These are phyloP conservation scores for Platanus orientalis DNA, from an alignment of 164 flowering plant species.

Conservation along the genomic window DNA sequence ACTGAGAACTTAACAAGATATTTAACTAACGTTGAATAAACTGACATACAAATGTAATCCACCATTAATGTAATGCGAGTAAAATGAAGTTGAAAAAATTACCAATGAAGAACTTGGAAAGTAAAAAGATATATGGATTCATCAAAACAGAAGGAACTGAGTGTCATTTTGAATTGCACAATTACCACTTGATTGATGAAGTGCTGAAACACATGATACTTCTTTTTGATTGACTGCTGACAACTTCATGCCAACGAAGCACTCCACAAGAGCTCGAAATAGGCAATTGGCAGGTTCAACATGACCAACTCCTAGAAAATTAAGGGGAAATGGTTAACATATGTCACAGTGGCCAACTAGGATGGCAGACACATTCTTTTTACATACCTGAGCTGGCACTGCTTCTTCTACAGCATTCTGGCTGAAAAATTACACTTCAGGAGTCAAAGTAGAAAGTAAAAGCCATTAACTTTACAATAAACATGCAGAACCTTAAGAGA, in stretches of 20 bases:
- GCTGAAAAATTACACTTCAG: conserved; percentile 30
- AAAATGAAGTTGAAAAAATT: not conserved
- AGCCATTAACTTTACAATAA: not conserved
- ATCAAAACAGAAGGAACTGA: not conserved
- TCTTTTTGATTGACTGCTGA: conserved; percentile 31
- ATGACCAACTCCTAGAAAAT: conserved; percentile 30
- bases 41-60: too few species aligned
- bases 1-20: too few species aligned
- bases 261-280: conserved; percentile 59
- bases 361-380: conserved; percentile 1
- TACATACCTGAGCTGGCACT: conserved; percentile 34
- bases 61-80: too few species aligned
- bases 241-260: conserved; percentile 63
- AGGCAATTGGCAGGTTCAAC: conserved; percentile 28
- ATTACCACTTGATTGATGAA: conserved; percentile 76
- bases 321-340: not conserved
- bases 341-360: not conserved
- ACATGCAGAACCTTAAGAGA: not conserved
- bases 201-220: conserved; percentile 40
- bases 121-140: not conserved
- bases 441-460: conserved; percentile 17
- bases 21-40: too few species aligned
- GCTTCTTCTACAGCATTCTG: conserved; percentile 36
- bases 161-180: not conserved
- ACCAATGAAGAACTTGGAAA: not conserved